These are phyloP conservation scores for Beauveria varroae DNA, from an alignment of 2,329 filamentous ascomycete species.

Conservation along the genomic window DNA sequence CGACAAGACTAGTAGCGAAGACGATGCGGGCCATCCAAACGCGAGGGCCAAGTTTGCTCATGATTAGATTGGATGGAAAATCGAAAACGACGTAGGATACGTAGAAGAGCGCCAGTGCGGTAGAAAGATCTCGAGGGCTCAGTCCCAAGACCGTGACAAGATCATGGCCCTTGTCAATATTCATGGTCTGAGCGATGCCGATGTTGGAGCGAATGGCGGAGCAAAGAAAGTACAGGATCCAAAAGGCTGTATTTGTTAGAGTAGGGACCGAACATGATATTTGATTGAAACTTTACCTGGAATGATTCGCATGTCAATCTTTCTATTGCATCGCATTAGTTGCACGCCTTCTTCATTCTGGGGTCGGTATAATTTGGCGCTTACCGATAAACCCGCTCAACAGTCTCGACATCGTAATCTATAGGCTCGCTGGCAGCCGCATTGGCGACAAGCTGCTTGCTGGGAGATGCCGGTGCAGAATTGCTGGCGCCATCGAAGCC, in stretches of 20 bases:
- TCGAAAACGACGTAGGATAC: conserved; percentile 89
- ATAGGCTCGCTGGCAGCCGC: background rate
- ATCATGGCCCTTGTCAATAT: conserved; percentile 61
- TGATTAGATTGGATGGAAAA: conserved; percentile 78
- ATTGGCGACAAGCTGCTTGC: background rate
- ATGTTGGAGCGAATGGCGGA: conserved; percentile 89
- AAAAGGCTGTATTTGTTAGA: conserved; percentile 55
- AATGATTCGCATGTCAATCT: conserved; percentile 53
- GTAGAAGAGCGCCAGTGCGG: conserved; percentile 81
- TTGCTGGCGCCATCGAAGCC: background rate
- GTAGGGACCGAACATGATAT: no score
- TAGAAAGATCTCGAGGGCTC: conserved; percentile 70
- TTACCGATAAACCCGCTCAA: conserved; percentile 47
- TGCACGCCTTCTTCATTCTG: background rate
- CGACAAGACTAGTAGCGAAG: conserved; percentile 76
- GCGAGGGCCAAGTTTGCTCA: conserved; percentile 77
- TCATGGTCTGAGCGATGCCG: conserved; percentile 93
- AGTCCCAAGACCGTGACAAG: conserved; percentile 64
- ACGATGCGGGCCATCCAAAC: conserved; percentile 92
- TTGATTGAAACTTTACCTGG: conserved; percentile 34
- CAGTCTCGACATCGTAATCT: conserved; percentile 43
- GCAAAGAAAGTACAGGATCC: conserved; percentile 85
- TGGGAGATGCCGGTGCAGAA: background rate
- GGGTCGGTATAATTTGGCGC: background rate
- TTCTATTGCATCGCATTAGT: conserved; percentile 23